Percentiles rank a stretch among this genome's conserved stretches.
These are phyloP conservation scores for Tuber melanosporum DNA, from an alignment of 495 filamentous ascomycete genomes.

Conservation along the genomic window DNA sequence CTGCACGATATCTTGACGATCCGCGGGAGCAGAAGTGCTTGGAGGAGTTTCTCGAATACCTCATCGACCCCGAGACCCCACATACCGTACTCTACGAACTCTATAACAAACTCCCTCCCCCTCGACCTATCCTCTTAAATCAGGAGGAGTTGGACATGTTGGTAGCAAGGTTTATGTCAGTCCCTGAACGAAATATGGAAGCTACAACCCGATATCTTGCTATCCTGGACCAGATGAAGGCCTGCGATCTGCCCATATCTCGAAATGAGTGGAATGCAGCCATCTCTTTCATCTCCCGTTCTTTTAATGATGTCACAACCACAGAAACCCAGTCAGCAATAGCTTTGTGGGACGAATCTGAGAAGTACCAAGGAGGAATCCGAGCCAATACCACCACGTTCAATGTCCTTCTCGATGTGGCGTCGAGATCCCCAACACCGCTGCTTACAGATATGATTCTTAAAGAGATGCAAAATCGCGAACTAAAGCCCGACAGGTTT, in stretches of 20 bases:
- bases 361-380: slow-evolving; percentile 57
- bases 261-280: slow-evolving; percentile 72
- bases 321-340: slow-evolving; percentile 65
- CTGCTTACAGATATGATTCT: slow-evolving; percentile 74
- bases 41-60: slow-evolving; percentile 44
- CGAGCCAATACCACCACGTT: slow-evolving; percentile 66
- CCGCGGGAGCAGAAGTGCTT: slow-evolving; percentile 32
- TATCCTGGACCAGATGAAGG: slow-evolving; percentile 74
- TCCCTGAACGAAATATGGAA: slow-evolving; percentile 51
- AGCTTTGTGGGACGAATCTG: slow-evolving; percentile 83
- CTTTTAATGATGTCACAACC: slow-evolving; percentile 56
- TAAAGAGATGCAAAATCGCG: slow-evolving; percentile 66
- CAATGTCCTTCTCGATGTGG: slow-evolving; percentile 84
- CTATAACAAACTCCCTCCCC: slow-evolving; percentile 58
- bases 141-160: slow-evolving; percentile 55
- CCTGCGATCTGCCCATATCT: slow-evolving; percentile 57
- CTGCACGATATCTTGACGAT: slow-evolving; percentile 14
- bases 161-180: slow-evolving; percentile 61
- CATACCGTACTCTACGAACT: slow-evolving; percentile 54
- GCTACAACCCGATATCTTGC: slow-evolving; percentile 76
- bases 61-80: slow-evolving; percentile 46
- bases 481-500: slow-evolving; percentile 60
- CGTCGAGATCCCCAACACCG: slow-evolving; percentile 76
- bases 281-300: slow-evolving; percentile 67
- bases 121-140: slow-evolving; percentile 60